These are phyloP conservation scores for Cyberlindnera galapagoensis DNA, from an alignment of 805 yeast genomes.

Conservation along the genomic window DNA sequence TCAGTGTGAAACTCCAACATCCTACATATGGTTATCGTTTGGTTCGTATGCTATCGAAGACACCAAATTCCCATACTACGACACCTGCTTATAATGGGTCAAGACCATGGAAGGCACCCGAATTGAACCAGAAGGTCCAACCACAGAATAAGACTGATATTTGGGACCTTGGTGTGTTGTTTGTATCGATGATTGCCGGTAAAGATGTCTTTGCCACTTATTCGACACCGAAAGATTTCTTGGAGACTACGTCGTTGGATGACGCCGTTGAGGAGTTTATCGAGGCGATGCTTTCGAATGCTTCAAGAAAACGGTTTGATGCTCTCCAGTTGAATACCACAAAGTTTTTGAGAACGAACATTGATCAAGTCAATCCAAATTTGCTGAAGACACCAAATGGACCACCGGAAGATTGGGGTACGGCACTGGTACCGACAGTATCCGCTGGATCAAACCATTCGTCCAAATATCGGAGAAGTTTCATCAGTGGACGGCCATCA, in stretches of 20 bases:
- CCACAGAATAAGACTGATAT: slow-evolving; percentile 82
- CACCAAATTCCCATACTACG: slow-evolving; percentile 29
- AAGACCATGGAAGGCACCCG: slow-evolving; percentile 76
- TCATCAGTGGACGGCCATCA: slow-evolving; percentile 32
- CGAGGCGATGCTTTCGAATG: slow-evolving; percentile 53
- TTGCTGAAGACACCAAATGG: slow-evolving; percentile 12
- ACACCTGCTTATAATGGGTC: slow-evolving; percentile 17
- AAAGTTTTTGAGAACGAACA: slow-evolving; percentile 71
- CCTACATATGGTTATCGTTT: slow-evolving; percentile 53
- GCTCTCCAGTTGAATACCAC: slow-evolving; percentile 82
- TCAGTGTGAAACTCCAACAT: slow-evolving; percentile 51
- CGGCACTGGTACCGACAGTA: slow-evolving; percentile 18
- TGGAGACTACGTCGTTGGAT: slow-evolving; percentile 41
- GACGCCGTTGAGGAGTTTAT: slow-evolving; percentile 62
- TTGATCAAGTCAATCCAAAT: slow-evolving; percentile 32
- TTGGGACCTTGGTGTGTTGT: slow-evolving; percentile 85
- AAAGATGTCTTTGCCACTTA: slow-evolving; percentile 46
- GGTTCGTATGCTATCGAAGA: slow-evolving; percentile 31
- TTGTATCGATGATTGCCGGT: slow-evolving; percentile 62
- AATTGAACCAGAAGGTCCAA: slow-evolving; percentile 36
- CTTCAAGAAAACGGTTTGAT: slow-evolving; percentile 67
- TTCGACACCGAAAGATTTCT: slow-evolving; percentile 58
- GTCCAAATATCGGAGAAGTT: slow-evolving; percentile 30
- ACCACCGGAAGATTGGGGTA: slow-evolving; percentile 9
- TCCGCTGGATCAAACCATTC: slow-evolving; percentile 24